Percentiles rank a stretch among this genome's conserved stretches.
Conservation (phyloP, 129 eudicot genomes). For the Arctium minus region DNA sequence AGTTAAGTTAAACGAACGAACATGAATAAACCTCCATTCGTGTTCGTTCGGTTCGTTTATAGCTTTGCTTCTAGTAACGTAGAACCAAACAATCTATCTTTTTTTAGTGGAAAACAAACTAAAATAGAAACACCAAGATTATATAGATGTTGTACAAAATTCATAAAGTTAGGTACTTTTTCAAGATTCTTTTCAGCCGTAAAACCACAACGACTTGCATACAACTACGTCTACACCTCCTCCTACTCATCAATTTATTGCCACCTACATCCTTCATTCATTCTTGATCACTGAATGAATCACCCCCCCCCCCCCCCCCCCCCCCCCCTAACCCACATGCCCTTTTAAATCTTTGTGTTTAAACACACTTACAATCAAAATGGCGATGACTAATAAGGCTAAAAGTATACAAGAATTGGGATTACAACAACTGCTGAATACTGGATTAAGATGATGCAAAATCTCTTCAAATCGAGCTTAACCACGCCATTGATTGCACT, state of each 20-base stretch:
- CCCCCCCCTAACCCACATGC: background rate
- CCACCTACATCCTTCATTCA: background rate
- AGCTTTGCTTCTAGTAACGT: too few relatives aligned
- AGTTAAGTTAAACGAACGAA: too few relatives aligned
- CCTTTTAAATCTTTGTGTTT: background rate
- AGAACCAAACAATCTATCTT: too few relatives aligned
- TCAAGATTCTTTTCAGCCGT: background rate
- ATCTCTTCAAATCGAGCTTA: conserved; percentile 32
- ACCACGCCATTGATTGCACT: conserved; percentile 18
- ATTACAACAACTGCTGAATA: conserved; percentile 39
- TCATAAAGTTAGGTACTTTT: background rate
- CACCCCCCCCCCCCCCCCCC: conserved; percentile 22
- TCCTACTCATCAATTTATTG: background rate
- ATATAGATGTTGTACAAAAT: too few relatives aligned
- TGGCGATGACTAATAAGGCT: background rate
- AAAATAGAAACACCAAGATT: too few relatives aligned
- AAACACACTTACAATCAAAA: background rate
- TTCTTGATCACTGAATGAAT: conserved; percentile 14
- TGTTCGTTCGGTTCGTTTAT: too few relatives aligned
- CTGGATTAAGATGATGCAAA: conserved; percentile 59
- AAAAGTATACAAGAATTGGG: conserved; percentile 38
- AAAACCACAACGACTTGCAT: too few relatives aligned
- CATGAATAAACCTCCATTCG: too few relatives aligned
- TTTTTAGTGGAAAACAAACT: too few relatives aligned
- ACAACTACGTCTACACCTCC: background rate